Evolutionary conservation across 2,329 filamentous ascomycete species (phyloP).

Genomic region (Calonectria honghensis): DNA sequence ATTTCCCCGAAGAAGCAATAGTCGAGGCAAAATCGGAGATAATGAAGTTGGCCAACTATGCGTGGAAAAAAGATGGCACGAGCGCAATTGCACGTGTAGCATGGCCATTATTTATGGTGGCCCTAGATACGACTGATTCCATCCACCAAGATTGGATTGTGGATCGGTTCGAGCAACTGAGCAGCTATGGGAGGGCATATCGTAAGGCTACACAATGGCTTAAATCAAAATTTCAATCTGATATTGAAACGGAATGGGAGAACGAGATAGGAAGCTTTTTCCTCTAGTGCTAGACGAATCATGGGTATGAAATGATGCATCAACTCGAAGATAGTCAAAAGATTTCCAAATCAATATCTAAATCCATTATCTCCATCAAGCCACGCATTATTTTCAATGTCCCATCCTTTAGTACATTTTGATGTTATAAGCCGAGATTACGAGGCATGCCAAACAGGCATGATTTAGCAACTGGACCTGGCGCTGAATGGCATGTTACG

Average conservation of each 20-base stretch:
- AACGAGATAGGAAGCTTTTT: constrained; percentile 1
- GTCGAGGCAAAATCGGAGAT: neutral
- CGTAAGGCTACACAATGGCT: neutral
- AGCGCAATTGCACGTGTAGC: constrained; percentile 8
- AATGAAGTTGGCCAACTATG: neutral
- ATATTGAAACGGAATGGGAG: neutral
- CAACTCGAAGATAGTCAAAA: neutral
- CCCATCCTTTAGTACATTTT: too few relatives aligned
- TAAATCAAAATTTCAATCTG: neutral
- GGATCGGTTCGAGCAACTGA: constrained; percentile 6
- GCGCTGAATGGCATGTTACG: too few relatives aligned
- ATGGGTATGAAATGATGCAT: neutral
- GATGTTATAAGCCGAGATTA: too few relatives aligned
- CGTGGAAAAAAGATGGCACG: neutral
- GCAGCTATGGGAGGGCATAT: constrained; percentile 4
- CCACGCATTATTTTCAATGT: too few relatives aligned
- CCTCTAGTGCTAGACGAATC: neutral
- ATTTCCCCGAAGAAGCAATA: neutral
- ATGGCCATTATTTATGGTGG: constrained; percentile 23
- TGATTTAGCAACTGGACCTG: too few relatives aligned
- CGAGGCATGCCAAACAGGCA: too few relatives aligned
- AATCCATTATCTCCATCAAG: neutral
- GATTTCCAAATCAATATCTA: neutral
- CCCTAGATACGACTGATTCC: neutral
- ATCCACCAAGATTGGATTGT: constrained; percentile 19